phyloP scores from a whole-genome alignment of 2,329 filamentous ascomycete genomes.

The Ascochyta lentis region DNA sequence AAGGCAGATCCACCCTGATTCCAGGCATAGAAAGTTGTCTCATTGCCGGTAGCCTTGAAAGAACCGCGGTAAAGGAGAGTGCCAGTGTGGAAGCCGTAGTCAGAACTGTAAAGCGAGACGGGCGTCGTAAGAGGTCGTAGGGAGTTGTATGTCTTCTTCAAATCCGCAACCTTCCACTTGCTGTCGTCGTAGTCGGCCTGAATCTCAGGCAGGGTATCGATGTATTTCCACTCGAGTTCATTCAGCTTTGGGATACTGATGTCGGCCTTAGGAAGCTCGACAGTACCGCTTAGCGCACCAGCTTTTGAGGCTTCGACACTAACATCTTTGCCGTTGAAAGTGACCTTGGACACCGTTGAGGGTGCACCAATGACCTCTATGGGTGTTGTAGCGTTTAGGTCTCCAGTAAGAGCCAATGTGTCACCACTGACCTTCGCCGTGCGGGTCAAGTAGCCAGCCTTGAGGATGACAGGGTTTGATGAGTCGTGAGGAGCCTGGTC shows the following conservation, averaged over 20 bases:
- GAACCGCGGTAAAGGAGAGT: slow-evolving; percentile 73
- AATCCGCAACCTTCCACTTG: slow-evolving; percentile 67
- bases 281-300: slow-evolving; percentile 59
- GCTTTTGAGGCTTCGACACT: slow-evolving; percentile 50
- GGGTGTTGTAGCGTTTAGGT: slow-evolving; percentile 72
- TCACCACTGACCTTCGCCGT: slow-evolving; percentile 63
- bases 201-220: slow-evolving; percentile 76
- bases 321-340: slow-evolving; percentile 64
- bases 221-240: slow-evolving; percentile 69
- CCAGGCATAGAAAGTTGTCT: slow-evolving; percentile 62
- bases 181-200: slow-evolving; percentile 70
- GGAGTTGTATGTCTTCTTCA: slow-evolving; percentile 67
- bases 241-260: slow-evolving; percentile 65
- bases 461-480: slow-evolving; percentile 60
- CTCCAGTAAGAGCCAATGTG: slow-evolving; percentile 69
- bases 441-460: slow-evolving; percentile 70
- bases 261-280: slow-evolving; percentile 59
- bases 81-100: slow-evolving; percentile 77
- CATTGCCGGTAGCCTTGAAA: slow-evolving; percentile 69
- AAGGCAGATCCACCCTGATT: slow-evolving; percentile 73
- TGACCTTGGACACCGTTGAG: slow-evolving; percentile 59
- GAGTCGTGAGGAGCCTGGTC: slow-evolving; percentile 50
- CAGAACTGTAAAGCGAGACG: slow-evolving; percentile 68
- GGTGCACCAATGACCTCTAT: slow-evolving; percentile 73
- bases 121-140: slow-evolving; percentile 64